Percentiles rank a stretch among this genome's conserved stretches.
Conservation (phyloP, 257 asterid genomes). For the Penstemon barbatus region DNA sequence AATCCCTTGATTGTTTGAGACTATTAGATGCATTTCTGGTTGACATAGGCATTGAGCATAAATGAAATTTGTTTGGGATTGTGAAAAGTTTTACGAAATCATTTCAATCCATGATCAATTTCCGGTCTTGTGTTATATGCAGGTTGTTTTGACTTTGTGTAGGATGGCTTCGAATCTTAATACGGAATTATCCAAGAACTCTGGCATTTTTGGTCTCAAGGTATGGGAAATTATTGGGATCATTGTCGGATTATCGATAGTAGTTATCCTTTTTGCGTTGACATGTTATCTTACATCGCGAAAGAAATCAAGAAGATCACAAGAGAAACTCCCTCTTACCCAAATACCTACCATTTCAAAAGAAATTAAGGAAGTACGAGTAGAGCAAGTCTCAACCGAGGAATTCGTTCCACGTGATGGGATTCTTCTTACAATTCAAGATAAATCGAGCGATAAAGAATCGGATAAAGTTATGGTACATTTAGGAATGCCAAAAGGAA, state of each 20-base stretch:
- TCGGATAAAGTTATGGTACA: constrained; percentile 81
- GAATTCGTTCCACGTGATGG: constrained; percentile 71
- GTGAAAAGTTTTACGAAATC: background rate
- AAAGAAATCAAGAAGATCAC: constrained; percentile 58
- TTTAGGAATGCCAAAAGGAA: constrained; percentile 58
- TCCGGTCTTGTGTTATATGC: constrained; percentile 27
- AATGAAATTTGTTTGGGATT: constrained; percentile 7
- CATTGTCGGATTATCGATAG: constrained; percentile 66
- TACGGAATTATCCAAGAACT: constrained; percentile 52
- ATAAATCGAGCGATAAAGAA: constrained; percentile 68
- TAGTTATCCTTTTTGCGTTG: constrained; percentile 58
- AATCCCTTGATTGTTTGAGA: background rate
- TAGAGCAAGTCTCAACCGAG: constrained; percentile 69
- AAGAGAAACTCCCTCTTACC: constrained; percentile 50
- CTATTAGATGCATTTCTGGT: background rate
- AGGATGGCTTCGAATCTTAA: constrained; percentile 82
- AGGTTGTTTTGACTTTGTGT: constrained; percentile 43
- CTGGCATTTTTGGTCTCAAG: constrained; percentile 68
- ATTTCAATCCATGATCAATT: background rate
- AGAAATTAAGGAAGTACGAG: constrained; percentile 88
- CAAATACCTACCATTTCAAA: constrained; percentile 81
- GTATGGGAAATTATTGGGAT: constrained; percentile 94
- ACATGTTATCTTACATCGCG: constrained; percentile 69
- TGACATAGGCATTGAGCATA: background rate
- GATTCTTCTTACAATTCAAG: constrained; percentile 78